Base-by-base conservation (phyloP, 805 yeast genomes). In the Sugiyamaella marilandica region DNA sequence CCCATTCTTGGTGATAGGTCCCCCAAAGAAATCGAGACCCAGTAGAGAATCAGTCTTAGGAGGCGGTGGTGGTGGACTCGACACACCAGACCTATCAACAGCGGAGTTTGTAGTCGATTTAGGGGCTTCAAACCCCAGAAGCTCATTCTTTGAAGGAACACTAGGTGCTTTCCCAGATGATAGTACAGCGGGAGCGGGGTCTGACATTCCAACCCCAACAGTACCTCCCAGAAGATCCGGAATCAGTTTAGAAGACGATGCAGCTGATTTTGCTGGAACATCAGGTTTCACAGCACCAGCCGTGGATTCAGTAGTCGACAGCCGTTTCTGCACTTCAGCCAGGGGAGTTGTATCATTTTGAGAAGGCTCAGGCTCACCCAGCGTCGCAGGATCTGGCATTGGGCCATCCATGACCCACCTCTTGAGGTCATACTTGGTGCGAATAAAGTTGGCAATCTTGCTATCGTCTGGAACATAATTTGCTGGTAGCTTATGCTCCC, bases 341-440 rank as follows among this genome's bases (percentile, higher is more conserved):
- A 56, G 51, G 11, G 65, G 62, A n/a, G 55, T 49, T 9, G 53
- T 50, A 31, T 62, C 66, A 37, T 56, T 59, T 18, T 46, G 49
- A n/a, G 50, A 14, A 14, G 47, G 26, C 34, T 44, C 47, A 19
- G 19, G 52, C 41, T 19, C 36, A 5, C 54, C 57, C 29, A 76
- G 61, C 4, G 77, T 60, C 55, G 73, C 65, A 2, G 92, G 89
- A 60, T 84, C 83, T 1, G 91, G 89, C 14, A 83, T 66, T 10
- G 66, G 65, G 14, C 61, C 60, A n/a, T 82, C 73, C 9, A 75
- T 70, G 1, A 78, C 82, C 99, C 99, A 94, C 64, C 91, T 86
- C 70, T 84, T 88, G 71, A 85, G 66, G 60, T 90, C 97, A 67
- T 94, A 94, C 68, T 94, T 94, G 10, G 96, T 90, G 62, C 94